Evolutionary conservation across 768 basidiomycete genomes (phyloP).

Genomic region (Lactarius sp.): DNA sequence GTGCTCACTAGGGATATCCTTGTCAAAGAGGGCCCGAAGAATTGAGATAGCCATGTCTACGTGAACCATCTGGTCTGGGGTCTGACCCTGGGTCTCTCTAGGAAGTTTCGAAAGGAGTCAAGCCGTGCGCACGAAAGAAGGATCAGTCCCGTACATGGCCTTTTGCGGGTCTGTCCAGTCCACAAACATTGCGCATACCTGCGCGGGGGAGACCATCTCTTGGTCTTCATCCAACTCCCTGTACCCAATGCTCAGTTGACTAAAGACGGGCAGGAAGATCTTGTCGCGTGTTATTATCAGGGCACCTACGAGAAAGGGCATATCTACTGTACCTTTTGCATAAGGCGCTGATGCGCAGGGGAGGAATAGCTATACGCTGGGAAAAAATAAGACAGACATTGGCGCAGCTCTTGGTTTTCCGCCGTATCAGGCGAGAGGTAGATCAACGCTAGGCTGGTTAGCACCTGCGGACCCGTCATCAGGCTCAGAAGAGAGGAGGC

Average conservation of each 20-base stretch:
- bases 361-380: slow-evolving; percentile 84
- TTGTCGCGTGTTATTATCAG: slow-evolving; percentile 29
- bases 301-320: background rate
- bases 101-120: slow-evolving; percentile 3
- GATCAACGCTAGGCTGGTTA: slow-evolving; percentile 46
- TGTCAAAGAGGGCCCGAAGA: slow-evolving; percentile 44
- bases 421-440: slow-evolving; percentile 80
- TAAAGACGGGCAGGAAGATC: slow-evolving; percentile 69
- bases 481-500: background rate
- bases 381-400: slow-evolving; percentile 84
- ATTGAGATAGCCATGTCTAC: slow-evolving; percentile 53
- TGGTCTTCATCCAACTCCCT: slow-evolving; percentile 66
- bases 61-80: slow-evolving; percentile 42
- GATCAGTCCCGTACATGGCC: slow-evolving; percentile 44
- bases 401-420: slow-evolving; percentile 78
- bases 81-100: slow-evolving; percentile 41
- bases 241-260: slow-evolving; percentile 51
- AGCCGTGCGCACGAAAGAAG: background rate
- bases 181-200: slow-evolving; percentile 72
- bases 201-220: slow-evolving; percentile 65
- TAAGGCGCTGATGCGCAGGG: slow-evolving; percentile 61
- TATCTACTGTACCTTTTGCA: slow-evolving; percentile 53
- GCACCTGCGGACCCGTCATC: slow-evolving; percentile 34
- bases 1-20: slow-evolving; percentile 49
- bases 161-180: slow-evolving; percentile 90